Evolutionary conservation across 2,329 filamentous ascomycete genomes (phyloP).

Genomic region (Fusarium sp.): DNA sequence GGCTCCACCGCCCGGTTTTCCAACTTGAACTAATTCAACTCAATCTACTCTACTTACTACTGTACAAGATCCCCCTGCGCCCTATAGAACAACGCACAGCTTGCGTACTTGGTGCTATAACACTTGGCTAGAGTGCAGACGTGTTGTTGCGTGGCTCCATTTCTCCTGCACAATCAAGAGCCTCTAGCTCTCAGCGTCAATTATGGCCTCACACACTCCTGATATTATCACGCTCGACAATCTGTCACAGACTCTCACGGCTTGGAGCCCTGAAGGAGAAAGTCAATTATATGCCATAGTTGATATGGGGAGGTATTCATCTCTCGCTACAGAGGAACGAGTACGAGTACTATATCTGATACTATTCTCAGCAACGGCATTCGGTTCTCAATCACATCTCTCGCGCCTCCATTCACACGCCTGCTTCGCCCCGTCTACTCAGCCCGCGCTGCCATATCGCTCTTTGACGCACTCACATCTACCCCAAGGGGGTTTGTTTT

Average conservation of each 20-base stretch:
- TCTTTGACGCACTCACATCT: slow-evolving; percentile 81
- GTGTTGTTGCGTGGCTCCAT: not conserved
- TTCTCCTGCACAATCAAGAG: not conserved
- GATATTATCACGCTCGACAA: slow-evolving; percentile 63
- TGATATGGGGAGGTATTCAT: slow-evolving; percentile 66
- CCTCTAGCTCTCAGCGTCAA: not conserved
- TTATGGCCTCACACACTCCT: slow-evolving; percentile 45
- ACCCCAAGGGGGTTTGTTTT: slow-evolving; percentile 55
- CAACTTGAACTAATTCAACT: slow-evolving; percentile 16
- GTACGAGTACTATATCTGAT: slow-evolving; percentile 4
- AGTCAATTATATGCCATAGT: slow-evolving; percentile 66
- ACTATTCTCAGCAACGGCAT: slow-evolving; percentile 77
- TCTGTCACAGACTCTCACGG: slow-evolving; percentile 57
- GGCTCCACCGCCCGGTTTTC: slow-evolving; percentile 23
- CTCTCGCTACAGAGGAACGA: not conserved
- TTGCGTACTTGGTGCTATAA: slow-evolving; percentile 1
- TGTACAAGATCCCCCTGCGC: not conserved
- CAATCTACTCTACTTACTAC: not conserved
- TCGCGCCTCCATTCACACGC: slow-evolving; percentile 75
- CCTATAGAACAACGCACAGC: not conserved
- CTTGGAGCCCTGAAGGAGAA: slow-evolving; percentile 57
- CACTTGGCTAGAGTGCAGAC: not conserved
- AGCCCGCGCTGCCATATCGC: slow-evolving; percentile 80
- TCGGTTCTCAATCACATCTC: slow-evolving; percentile 86
- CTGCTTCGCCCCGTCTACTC: slow-evolving; percentile 81